Evolutionary conservation across 192 early-diverging fungal species (phyloP), one percentile per base, ranked within the genome.

Genomic region (Coemansia javaensis): DNA sequence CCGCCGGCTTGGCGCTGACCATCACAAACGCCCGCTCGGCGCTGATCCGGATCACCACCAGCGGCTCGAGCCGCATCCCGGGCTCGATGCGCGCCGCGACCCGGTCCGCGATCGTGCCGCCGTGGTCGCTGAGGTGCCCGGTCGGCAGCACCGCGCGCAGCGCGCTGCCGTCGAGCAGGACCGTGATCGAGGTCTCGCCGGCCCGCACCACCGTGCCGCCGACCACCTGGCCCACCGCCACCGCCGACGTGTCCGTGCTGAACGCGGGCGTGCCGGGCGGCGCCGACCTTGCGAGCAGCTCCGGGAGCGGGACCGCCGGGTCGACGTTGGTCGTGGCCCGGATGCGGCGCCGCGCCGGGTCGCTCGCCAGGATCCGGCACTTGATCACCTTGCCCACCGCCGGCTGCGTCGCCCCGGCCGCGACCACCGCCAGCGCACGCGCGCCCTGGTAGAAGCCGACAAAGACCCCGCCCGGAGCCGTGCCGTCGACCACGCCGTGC

Each of bases 361-460:
- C 61, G 9, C 77, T 78, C 18, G 58, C 59, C 23, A 92, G 31
- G 14, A 97, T 77, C 24, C 77, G 60, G 63, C 91, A 94, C 37
- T 86, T 88, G 40, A 93, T 78, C 24, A 80, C 66, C 46, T 91
- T 82, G 7, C 86, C 87, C 4, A 72, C 60, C 32, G 72, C 73
- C 36, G 86, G 86, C 16, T 60, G 40, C 44, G 77, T 65, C 11
- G 77, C 52, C n/a, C 81, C 58, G 37, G 80, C 58, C 7, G 54
- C 38, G 7, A 77, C 80, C 50, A n/a, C n/a, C n/a, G n/a, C n/a
- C n/a, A 94, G 79, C 1, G 78, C 88, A 38, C 63, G 57, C 7
- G 89, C 59, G 36, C 85, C 75, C 68, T 87, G 83, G 77, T 85
- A 97, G 46, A 96, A 92, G 9, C 53, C 45, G 7, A 94, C 82